These are phyloP conservation scores for Asterophora parasitica DNA, from an alignment of 768 basidiomycete species.

Conservation along the genomic window DNA sequence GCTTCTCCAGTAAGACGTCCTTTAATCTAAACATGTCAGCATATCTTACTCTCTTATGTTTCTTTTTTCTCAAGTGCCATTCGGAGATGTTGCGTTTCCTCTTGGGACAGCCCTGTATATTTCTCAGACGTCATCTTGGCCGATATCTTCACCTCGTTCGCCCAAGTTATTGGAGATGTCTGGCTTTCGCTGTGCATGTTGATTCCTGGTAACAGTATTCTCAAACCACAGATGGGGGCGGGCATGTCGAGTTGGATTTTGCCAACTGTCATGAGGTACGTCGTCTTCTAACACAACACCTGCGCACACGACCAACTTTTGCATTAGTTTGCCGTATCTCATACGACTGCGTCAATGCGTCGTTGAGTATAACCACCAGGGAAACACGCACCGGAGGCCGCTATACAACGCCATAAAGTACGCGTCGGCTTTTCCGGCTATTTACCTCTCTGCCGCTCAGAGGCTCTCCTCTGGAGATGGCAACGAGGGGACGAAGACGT, in stretches of 20 bases:
- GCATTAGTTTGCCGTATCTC: constrained; percentile 73
- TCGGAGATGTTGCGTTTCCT: constrained; percentile 69
- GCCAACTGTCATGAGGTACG: constrained; percentile 84
- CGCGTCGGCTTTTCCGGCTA: constrained; percentile 93
- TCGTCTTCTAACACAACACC: not conserved
- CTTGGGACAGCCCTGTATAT: constrained; percentile 55
- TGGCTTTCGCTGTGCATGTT: constrained; percentile 89
- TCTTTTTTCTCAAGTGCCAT: constrained; percentile 46
- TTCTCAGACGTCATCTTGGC: constrained; percentile 94
- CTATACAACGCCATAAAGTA: constrained; percentile 94
- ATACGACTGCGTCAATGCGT: constrained; percentile 93
- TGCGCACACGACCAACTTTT: constrained; percentile 3
- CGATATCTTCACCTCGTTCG: constrained; percentile 94
- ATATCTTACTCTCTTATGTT: constrained; percentile 3
- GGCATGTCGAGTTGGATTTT: constrained; percentile 72
- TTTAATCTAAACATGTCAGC: constrained; percentile 2
- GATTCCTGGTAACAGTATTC: constrained; percentile 75
- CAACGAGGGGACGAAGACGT: constrained; percentile 40
- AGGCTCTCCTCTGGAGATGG: constrained; percentile 54
- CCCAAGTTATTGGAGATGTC: constrained; percentile 92
- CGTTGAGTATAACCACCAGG: constrained; percentile 66
- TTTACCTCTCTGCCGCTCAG: constrained; percentile 90
- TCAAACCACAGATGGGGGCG: constrained; percentile 55
- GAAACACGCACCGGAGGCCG: constrained; percentile 64
- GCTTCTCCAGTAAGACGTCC: constrained; percentile 66